Base-by-base conservation (phyloP, 2,329 filamentous ascomycete species). In the Penicillium psychrosexuale region DNA sequence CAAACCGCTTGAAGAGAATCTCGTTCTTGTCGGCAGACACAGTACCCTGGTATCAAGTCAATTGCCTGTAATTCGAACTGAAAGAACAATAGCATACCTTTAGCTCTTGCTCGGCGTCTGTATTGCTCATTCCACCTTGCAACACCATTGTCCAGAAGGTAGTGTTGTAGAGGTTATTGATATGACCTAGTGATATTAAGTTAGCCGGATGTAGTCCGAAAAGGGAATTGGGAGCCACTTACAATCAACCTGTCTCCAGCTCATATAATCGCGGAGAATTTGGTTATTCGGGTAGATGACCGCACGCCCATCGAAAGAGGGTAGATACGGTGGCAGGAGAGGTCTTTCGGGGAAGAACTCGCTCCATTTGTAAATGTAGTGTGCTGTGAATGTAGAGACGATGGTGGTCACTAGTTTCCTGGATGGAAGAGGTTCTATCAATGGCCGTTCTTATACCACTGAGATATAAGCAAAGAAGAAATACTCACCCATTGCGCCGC, bases 101-200 rank as follows among this genome's bases (percentile, higher is more conserved):
- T 42, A 99, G 81, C 56, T 84, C 83, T 67, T 88, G 83, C 70
- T 97, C 93, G 0, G 94, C 94, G 55, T 90, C 88, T 47, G 86
- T 87, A 30, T 85, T 83, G 49, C 83, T 86, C 77, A 94, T 82
- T 0, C 87, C 89, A 2, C 90, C 92, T 45, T 84, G 78, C 60
- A 90, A 84, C 22, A 97, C 88, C 66, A 99, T 78, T 0, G 87
- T 80, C 94, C 94, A 99, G 72, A 97, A 97, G 0, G 91, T 90
- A 0, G 94, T 99, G 71, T 99, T 99, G 75, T 97, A 99, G 5
- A 99, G 82, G 68, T 99, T 99, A 73, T 99, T 99, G 66, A 99
- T 96, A 71, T 99, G 94, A 62, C 90, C 90, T 93, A 56, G 15
- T 19, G 11, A 19, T 17, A 3, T 13, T 15, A 8, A 0, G 17